Conservation (phyloP, 495 filamentous ascomycete species). For the Penicillium taxi region DNA sequence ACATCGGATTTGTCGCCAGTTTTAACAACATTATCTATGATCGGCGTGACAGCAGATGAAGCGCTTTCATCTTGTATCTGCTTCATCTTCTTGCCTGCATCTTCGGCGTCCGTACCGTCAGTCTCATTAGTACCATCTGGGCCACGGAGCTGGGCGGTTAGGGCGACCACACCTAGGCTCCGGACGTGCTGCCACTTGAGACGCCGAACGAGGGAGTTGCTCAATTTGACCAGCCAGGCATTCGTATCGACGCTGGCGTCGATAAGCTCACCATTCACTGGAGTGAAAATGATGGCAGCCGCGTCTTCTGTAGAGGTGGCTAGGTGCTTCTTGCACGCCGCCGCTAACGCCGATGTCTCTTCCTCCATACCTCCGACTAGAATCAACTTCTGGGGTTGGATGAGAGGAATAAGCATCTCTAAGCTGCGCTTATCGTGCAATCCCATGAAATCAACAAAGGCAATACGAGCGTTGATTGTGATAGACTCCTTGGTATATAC, state of each 20-base stretch:
- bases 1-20: conserved; percentile 23
- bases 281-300: conserved; percentile 66
- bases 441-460: conserved; percentile 85
- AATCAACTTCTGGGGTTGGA: conserved; percentile 88
- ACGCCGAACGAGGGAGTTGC: conserved; percentile 68
- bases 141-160: conserved; percentile 58
- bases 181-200: conserved; percentile 93
- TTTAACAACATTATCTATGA: conserved; percentile 13
- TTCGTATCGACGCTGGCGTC: conserved; percentile 96
- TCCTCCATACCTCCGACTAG: conserved; percentile 69
- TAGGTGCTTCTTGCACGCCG: conserved; percentile 72
- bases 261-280: conserved; percentile 57
- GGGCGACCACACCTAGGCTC: conserved; percentile 78
- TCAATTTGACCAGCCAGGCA: conserved; percentile 89
- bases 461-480: conserved; percentile 61
- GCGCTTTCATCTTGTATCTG: conserved; percentile 39
- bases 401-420: conserved; percentile 89
- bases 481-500: conserved; percentile 52
- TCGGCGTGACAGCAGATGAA: conserved; percentile 17
- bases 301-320: conserved; percentile 30
- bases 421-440: conserved; percentile 88
- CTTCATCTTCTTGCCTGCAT: conserved; percentile 60
- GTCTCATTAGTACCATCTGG: conserved; percentile 21
- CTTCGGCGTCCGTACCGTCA: conserved; percentile 32
- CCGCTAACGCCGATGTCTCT: conserved; percentile 69